phyloP scores from a whole-genome alignment of 2,329 filamentous ascomycete genomes.

The Scleromitrula shiraiana region DNA sequence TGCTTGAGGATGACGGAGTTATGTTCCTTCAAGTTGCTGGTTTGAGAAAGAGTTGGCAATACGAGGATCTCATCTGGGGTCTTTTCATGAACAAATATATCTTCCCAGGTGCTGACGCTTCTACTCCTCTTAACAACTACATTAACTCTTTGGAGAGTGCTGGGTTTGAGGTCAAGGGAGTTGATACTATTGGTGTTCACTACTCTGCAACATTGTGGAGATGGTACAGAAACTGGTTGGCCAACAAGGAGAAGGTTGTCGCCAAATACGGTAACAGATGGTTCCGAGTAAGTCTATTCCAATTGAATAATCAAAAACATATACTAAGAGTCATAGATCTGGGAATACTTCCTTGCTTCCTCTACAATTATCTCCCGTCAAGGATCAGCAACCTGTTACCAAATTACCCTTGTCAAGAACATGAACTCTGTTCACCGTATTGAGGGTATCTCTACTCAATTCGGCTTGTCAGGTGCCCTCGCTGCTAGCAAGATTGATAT shows the following conservation, averaged over 20 bases:
- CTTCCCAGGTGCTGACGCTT: conserved; percentile 94
- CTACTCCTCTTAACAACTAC: conserved; percentile 83
- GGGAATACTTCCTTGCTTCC: conserved; percentile 74
- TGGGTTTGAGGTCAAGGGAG: conserved; percentile 82
- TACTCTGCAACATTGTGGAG: conserved; percentile 95
- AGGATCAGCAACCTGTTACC: conserved; percentile 68
- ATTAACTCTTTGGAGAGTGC: conserved; percentile 77
- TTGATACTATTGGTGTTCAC: conserved; percentile 93
- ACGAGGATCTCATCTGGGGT: conserved; percentile 96
- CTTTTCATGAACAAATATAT: conserved; percentile 99
- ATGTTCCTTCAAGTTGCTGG: conserved; percentile 96
- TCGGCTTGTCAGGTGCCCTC: conserved; percentile 55
- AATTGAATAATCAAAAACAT: not conserved
- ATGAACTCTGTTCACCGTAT: conserved; percentile 73
- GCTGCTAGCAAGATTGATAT: conserved; percentile 25
- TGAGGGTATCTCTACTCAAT: conserved; percentile 62
- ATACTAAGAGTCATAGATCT: conserved; percentile 46
- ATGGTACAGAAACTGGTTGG: conserved; percentile 99
- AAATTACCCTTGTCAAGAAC: conserved; percentile 74
- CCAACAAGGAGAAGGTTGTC: conserved; percentile 83
- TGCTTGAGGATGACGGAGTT: conserved; percentile 92
- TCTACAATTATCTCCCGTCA: conserved; percentile 70
- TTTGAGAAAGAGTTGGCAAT: conserved; percentile 92
- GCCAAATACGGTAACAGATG: conserved; percentile 93
- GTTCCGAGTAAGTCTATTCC: conserved; percentile 67